These are phyloP conservation scores for Fomitopsis betulina DNA, from an alignment of 1,284 basidiomycete genomes.

Conservation along the genomic window DNA sequence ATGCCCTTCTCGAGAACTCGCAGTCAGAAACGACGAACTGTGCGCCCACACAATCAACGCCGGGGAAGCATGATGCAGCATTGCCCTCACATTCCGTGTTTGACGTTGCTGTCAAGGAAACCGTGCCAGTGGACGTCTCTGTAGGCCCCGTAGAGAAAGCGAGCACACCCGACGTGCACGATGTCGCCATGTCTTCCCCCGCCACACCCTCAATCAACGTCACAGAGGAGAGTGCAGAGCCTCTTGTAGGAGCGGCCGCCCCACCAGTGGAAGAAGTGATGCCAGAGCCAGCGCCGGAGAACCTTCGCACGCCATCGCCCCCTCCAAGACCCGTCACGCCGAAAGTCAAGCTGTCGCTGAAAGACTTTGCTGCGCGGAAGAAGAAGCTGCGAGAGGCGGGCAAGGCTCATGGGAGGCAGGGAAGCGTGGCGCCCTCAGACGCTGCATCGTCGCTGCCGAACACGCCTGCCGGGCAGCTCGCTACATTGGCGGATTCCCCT, in stretches of 20 bases:
- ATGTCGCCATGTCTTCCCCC: neutral
- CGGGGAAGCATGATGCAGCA: neutral
- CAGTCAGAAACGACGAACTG: neutral
- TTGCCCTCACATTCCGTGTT: neutral
- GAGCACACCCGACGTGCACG: neutral
- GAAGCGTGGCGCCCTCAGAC: neutral
- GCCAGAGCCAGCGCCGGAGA: neutral
- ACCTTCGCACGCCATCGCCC: neutral
- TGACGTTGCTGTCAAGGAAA: neutral
- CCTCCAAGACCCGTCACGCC: conserved; percentile 17
- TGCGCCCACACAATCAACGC: neutral
- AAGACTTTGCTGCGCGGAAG: conserved; percentile 33
- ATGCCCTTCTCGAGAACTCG: neutral
- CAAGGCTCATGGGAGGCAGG: conserved; percentile 4
- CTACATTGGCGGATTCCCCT: neutral
- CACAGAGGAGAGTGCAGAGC: neutral
- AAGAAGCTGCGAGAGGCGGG: conserved; percentile 26
- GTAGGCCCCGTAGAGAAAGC: neutral
- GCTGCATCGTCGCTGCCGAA: neutral
- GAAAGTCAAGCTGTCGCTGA: conserved; percentile 34
- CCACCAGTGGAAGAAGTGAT: neutral
- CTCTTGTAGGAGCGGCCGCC: neutral
- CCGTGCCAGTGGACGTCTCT: neutral
- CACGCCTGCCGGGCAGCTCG: neutral
- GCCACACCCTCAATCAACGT: neutral